These are phyloP conservation scores for Blastobotrys muscicola DNA, from an alignment of 805 yeast species.

Conservation along the genomic window DNA sequence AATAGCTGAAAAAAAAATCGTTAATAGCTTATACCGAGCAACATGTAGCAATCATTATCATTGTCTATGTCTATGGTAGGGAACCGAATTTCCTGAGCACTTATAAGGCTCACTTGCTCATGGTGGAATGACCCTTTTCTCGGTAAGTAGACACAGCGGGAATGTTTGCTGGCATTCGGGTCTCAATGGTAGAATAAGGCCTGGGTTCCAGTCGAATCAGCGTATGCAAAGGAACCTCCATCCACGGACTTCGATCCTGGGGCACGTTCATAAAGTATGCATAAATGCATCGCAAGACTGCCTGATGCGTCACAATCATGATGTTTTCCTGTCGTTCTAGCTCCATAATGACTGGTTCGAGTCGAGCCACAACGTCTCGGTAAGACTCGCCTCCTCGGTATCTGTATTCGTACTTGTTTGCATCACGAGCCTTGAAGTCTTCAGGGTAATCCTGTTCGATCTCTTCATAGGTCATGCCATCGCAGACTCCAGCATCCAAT, in stretches of 20 bases:
- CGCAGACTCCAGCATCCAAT: slow-evolving; percentile 95
- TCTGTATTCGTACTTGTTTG: slow-evolving; percentile 88
- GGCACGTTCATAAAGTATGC: slow-evolving; percentile 99
- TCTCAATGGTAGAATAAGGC: slow-evolving; percentile 82
- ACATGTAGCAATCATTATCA: too few species aligned
- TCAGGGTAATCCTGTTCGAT: slow-evolving; percentile 80
- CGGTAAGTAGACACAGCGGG: slow-evolving; percentile 97
- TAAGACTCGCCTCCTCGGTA: slow-evolving; percentile 97
- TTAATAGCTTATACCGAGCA: too few species aligned
- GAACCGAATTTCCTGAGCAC: too few species aligned
- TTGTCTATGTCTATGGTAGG: too few species aligned
- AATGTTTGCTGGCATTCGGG: slow-evolving; percentile 86
- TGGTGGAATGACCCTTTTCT: slow-evolving; percentile 56
- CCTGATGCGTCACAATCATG: slow-evolving; percentile 93
- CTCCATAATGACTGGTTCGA: slow-evolving; percentile 98
- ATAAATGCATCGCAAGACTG: slow-evolving; percentile 89
- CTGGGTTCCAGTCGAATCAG: slow-evolving; percentile 90
- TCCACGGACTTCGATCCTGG: slow-evolving; percentile 97
- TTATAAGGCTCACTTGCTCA: slow-evolving; percentile 1
- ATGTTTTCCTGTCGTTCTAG: slow-evolving; percentile 95
- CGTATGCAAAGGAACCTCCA: slow-evolving; percentile 96
- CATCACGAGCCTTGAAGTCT: slow-evolving; percentile 93
- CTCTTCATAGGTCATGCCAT: slow-evolving; percentile 93
- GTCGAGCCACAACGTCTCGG: slow-evolving; percentile 85
- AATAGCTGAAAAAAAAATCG: too few species aligned